Evolutionary conservation across 2,329 filamentous ascomycete species (phyloP), one percentile per base, ranked within the genome.

Genomic region (Neonectria ditissima): DNA sequence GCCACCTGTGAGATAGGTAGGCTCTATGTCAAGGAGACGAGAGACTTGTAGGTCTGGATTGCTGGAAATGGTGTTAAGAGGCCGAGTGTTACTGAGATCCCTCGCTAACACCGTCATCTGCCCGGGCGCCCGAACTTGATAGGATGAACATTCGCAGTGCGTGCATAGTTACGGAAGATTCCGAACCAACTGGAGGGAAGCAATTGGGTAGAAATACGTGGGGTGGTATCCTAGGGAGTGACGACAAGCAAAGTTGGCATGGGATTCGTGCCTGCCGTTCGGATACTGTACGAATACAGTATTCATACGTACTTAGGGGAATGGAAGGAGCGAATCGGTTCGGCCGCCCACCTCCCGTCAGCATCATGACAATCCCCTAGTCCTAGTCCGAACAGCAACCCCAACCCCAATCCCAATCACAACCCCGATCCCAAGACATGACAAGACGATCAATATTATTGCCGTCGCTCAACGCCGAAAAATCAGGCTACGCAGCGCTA

Each of bases 321-420:
- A 54, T 10, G 50, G 50, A 37, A 55, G 47, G 61, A 47, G 51
- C 51, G 43, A n/a, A 59, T 59, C 61, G 61, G 51, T 60, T 52
- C 50, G 30, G 52, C 53, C 56, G 47, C 55, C 56, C 61, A 63
- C 61, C 55, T 63, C 60, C 60, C 60, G 55, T 37, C 59, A 45
- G 7, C 24, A 14, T 8, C 16, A 44, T 34, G 44, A 44, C 24
- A 26, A 43, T 18, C 39, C 16, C 43, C 52, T 41, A 37, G 20
- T 32, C 55, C 45, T 20, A 56, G 22, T 41, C 14, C 54, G 16
- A 24, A n/a, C 22, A 9, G n/a, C 20, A 45, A 26, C 55, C 37
- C 55, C 26, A 43, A 51, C 43, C 28, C 41, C 24, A 41, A 53
- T 39, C 39, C 26, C 43, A 53, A 53, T 59, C 37, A 50, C 24